Percentiles rank a stretch among this genome's conserved stretches.
These are phyloP conservation scores for Claviceps paspali DNA, from an alignment of 2,329 filamentous ascomycete genomes.

Conservation along the genomic window DNA sequence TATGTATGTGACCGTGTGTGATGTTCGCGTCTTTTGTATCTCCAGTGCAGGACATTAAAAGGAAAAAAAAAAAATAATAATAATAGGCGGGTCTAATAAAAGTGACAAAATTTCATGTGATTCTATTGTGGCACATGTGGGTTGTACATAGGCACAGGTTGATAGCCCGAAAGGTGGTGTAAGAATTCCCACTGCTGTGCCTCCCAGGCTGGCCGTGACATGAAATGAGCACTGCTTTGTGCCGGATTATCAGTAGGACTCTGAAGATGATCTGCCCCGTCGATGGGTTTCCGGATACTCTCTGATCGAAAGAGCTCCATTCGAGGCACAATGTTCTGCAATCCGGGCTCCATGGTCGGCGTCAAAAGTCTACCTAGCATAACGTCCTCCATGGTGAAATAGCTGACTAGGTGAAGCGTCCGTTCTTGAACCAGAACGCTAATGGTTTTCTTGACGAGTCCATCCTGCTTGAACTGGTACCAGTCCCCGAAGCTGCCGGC, in stretches of 20 bases:
- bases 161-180: slow-evolving; percentile 1
- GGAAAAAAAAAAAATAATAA: no score
- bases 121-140: neutral
- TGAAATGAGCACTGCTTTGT: neutral
- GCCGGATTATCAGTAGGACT: neutral
- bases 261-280: neutral
- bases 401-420: slow-evolving; percentile 72
- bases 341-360: neutral
- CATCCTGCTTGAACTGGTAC: slow-evolving; percentile 69
- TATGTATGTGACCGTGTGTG: no score
- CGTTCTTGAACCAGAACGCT: slow-evolving; percentile 59
- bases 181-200: slow-evolving; percentile 3
- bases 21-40: no score
- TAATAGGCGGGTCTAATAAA: neutral
- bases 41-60: no score
- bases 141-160: slow-evolving; percentile 3
- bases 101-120: neutral
- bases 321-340: slow-evolving; percentile 2
- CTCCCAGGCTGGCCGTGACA: slow-evolving; percentile 2
- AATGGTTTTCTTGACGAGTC: slow-evolving; percentile 83
- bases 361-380: slow-evolving; percentile 2
- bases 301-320: slow-evolving; percentile 2
- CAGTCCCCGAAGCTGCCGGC: slow-evolving; percentile 71
- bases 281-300: slow-evolving; percentile 4
- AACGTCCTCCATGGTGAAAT: slow-evolving; percentile 62